phyloP scores from a whole-genome alignment of 495 filamentous ascomycete species.

The Beverwykella pulmonaria region DNA sequence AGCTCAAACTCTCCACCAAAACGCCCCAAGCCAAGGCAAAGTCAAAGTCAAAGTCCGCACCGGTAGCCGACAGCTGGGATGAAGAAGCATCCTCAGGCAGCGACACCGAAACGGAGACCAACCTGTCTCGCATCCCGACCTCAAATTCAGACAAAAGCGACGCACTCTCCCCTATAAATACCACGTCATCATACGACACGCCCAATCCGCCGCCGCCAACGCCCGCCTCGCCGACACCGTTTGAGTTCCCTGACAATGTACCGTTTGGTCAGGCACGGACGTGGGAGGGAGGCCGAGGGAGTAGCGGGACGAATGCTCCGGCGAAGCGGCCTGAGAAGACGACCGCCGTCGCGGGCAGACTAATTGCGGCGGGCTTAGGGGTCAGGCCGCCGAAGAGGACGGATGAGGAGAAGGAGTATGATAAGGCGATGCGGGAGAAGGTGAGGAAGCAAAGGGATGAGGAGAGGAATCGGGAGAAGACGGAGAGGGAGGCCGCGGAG shows the following conservation, averaged over 20 bases:
- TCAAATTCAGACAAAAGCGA: slow-evolving; percentile 51
- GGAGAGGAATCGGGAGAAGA: slow-evolving; percentile 67
- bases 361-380: slow-evolving; percentile 90
- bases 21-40: slow-evolving; percentile 39
- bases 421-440: slow-evolving; percentile 79
- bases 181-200: slow-evolving; percentile 31
- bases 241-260: slow-evolving; percentile 29
- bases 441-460: slow-evolving; percentile 76
- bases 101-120: slow-evolving; percentile 52
- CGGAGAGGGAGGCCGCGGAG: slow-evolving; percentile 68
- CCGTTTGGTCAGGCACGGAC: background rate
- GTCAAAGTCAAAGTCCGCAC: slow-evolving; percentile 48
- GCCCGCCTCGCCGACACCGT: slow-evolving; percentile 37
- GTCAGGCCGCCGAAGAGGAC: slow-evolving; percentile 77
- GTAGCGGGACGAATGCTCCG: slow-evolving; percentile 28
- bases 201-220: slow-evolving; percentile 33
- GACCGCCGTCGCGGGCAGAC: slow-evolving; percentile 81
- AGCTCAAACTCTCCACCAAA: slow-evolving; percentile 49
- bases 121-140: slow-evolving; percentile 36
- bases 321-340: slow-evolving; percentile 77
- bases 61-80: slow-evolving; percentile 83
- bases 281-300: slow-evolving; percentile 19
- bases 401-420: slow-evolving; percentile 87
- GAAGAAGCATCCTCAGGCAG: slow-evolving; percentile 62
- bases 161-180: slow-evolving; percentile 36